A percentile compares a stretch with the other conserved stretches of the same genome.
phyloP scores from a whole-genome alignment of 2,329 filamentous ascomycete genomes.

The Venturiaceae sp. region DNA sequence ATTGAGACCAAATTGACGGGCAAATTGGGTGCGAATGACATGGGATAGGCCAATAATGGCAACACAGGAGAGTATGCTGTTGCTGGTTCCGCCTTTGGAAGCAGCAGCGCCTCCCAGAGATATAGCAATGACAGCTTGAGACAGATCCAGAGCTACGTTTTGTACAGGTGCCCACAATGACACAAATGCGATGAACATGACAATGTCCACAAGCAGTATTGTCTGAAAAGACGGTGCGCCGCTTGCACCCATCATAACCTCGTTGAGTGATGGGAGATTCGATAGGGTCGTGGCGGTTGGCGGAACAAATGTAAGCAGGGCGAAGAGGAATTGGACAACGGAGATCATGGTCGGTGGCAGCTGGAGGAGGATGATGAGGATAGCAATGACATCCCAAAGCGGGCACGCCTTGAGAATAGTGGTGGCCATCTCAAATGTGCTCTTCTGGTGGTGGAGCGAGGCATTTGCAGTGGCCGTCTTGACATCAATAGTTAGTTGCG shows the following conservation, averaged over 20 bases:
- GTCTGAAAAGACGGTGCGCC: slow-evolving; percentile 81
- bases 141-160: slow-evolving; percentile 78
- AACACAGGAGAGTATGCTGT: slow-evolving; percentile 63
- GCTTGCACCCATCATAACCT: slow-evolving; percentile 82
- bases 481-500: slow-evolving; percentile 4
- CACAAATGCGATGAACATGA: slow-evolving; percentile 77
- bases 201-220: slow-evolving; percentile 71
- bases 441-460: slow-evolving; percentile 19
- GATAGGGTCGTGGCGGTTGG: slow-evolving; percentile 70
- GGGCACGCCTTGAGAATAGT: slow-evolving; percentile 87
- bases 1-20: slow-evolving; percentile 30
- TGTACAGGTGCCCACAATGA: slow-evolving; percentile 82
- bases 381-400: slow-evolving; percentile 89
- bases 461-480: background rate
- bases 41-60: slow-evolving; percentile 51
- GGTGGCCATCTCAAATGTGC: slow-evolving; percentile 65
- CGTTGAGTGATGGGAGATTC: slow-evolving; percentile 67
- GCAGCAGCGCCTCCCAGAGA: slow-evolving; percentile 76
- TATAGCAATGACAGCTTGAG: slow-evolving; percentile 87
- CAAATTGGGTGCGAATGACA: slow-evolving; percentile 43
- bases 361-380: slow-evolving; percentile 90
- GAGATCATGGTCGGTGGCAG: slow-evolving; percentile 82
- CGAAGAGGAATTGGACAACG: slow-evolving; percentile 84
- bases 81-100: slow-evolving; percentile 57
- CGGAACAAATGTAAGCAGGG: slow-evolving; percentile 84